Base-by-base conservation (phyloP, 495 filamentous ascomycete genomes). In the Venustampulla echinocandica region DNA sequence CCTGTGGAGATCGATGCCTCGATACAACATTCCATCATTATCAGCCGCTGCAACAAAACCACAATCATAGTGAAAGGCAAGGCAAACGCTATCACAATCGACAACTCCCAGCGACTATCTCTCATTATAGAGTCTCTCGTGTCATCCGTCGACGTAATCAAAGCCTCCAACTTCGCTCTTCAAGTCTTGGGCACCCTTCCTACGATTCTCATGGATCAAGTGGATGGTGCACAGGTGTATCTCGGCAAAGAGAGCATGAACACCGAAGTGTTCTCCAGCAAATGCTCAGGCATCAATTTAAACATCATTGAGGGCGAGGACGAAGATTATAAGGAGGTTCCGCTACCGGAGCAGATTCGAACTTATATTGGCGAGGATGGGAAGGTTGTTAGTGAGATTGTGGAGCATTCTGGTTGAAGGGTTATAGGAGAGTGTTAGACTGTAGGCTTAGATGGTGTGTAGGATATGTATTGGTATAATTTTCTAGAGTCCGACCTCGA, bases 11-110 rank as follows among this genome's bases (percentile, higher is more conserved):
- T 95, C 60, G 68, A 85, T 32, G 89, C 85, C 5, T 68, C 76
- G 35, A 82, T 92, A 63, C 77, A 80, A 50, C 92, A 99, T 46
- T 90, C 88, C 9, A 81, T 99, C 53, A 81, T 97, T 56, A 90
- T 99, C 64, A 81, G 82, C 55, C 81, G 81, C 40, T 97, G 93
- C 74, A 86, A 74, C 65, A 87, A 90, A 61, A 84, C 82, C n/a
- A 88, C 87, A 28, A 77, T 99, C 57, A 83, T 89, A 53, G 69
- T 99, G 54, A 79, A 74, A 46, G 87, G 84, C 67, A 99, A 99
- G 64, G 88, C 85, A 25, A 99, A 97, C 64, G 87, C 90, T 10
- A 82, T 99, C 50, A 88, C 89, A 15, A 71, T 97, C 54, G 90
- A 95, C 64, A 94, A 95, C 68, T 90, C 82, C 52, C 78, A 67